Base-by-base conservation (phyloP, 441 rosid species). In the Capsella rubella region DNA sequence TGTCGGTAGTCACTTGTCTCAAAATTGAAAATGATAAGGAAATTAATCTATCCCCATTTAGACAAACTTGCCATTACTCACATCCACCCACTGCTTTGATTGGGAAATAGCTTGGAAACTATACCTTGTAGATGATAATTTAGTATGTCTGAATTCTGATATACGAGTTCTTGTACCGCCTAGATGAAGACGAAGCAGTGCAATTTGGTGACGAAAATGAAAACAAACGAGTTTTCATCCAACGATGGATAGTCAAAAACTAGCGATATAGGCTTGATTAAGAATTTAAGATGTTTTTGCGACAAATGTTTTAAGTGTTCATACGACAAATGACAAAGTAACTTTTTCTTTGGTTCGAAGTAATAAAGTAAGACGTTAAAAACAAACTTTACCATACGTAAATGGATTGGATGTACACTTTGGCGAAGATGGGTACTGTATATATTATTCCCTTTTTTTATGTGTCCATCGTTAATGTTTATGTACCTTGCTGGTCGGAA, bases 401-500 rank as follows among this genome's bases (percentile, higher is more conserved):
- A 51, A 14, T 52, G 50, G 58, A 31, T 31, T 6, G 50, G 16
- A 13, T 67, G 8, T n/a, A 27, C 47, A 42, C 7, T 47, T 47
- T 47, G 51, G 51, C 9, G 21, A 15, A 47, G 25, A 7, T 7
- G 51, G 51, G 4, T 7, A 34, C 37, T 1, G 37, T 34, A 5
- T 6, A 47, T 47, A 4, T 15, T 47, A 15, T n/a, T 2, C 51
- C 51, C 21, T 34, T 34, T 21, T 21, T n/a, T 47, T 6, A 47
- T 47, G 51, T 47, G 8, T 16, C 51, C 51, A 16, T 47, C 18
- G 51, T 15, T 47, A 16, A 47, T 47, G 51, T 47, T 46, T 46
- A 47, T 47, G 51, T 47, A 47, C 51, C 51, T 47, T 47, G 21
- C 51, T 47, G 51, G 51, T 47, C 16, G 51, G 51, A 47, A 16